Evolutionary conservation across 2,329 filamentous ascomycete species (phyloP).

Genomic region (Ceratocystis diversiconidia): DNA sequence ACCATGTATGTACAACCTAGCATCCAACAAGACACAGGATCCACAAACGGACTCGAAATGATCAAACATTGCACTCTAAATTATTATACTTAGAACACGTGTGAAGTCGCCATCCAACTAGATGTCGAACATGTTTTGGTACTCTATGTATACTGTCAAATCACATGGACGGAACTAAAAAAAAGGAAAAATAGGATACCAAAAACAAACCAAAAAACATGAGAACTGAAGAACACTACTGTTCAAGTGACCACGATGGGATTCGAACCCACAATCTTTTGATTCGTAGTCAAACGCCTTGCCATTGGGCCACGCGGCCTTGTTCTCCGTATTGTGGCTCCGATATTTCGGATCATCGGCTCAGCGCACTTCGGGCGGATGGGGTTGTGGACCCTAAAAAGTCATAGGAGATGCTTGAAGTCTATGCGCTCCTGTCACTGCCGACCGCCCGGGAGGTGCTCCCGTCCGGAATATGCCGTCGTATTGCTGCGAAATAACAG

Average conservation of each 20-base stretch:
- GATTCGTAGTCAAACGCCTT: slow-evolving; percentile 18
- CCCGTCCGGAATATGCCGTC: too few species aligned
- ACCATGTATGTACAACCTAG: not conserved
- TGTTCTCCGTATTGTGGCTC: not conserved
- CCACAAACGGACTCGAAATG: not conserved
- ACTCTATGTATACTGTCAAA: not conserved
- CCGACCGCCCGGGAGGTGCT: too few species aligned
- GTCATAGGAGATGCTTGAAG: too few species aligned
- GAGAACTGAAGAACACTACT: not conserved
- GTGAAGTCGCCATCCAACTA: not conserved
- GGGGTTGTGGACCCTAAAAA: too few species aligned
- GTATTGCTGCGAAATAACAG: too few species aligned
- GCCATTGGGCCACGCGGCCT: slow-evolving; percentile 17
- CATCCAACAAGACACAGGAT: not conserved
- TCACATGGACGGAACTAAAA: not conserved
- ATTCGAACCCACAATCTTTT: slow-evolving; percentile 17
- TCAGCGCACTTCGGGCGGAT: not conserved
- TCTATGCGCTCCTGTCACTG: too few species aligned
- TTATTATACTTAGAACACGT: not conserved
- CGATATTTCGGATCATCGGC: not conserved
- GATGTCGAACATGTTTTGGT: too few species aligned
- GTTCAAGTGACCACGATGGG: slow-evolving; percentile 14
- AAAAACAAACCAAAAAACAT: not conserved
- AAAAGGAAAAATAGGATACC: not conserved
- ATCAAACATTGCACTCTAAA: not conserved